Conservation (phyloP, 1,284 basidiomycete species). For the Trametes sp. region DNA sequence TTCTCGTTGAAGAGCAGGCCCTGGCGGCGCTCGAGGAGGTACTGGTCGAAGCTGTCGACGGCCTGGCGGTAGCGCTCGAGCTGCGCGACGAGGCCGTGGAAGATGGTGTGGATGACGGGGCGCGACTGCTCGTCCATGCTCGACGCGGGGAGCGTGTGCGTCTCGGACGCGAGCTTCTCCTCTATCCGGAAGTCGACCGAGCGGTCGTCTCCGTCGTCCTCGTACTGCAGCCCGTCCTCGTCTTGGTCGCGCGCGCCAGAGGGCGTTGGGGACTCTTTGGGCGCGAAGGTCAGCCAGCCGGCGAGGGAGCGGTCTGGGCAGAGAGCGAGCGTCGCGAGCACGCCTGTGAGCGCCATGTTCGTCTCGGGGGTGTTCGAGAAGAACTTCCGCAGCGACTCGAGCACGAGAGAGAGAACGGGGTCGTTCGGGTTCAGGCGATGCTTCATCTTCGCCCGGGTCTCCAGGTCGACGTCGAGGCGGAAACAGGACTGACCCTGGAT, state of each 20-base stretch:
- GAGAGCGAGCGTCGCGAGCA: constrained; percentile 78
- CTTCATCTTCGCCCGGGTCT: constrained; percentile 55
- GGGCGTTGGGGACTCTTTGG: constrained; percentile 44
- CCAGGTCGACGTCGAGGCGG: constrained; percentile 50
- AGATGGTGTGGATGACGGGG: constrained; percentile 81
- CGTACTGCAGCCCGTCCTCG: constrained; percentile 33
- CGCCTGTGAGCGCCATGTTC: constrained; percentile 90
- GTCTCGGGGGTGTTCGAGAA: constrained; percentile 87
- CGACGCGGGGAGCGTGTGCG: constrained; percentile 66
- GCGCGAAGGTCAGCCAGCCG: constrained; percentile 85
- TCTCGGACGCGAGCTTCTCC: constrained; percentile 66
- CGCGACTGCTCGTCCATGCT: constrained; percentile 73
- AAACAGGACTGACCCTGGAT: constrained; percentile 73
- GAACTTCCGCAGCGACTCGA: constrained; percentile 79
- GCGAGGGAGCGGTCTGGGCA: constrained; percentile 88
- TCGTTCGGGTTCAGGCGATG: constrained; percentile 85
- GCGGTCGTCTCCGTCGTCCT: constrained; percentile 73
- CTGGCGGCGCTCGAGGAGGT: constrained; percentile 85
- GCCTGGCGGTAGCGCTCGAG: constrained; percentile 79
- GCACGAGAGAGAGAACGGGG: constrained; percentile 73
- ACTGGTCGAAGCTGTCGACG: constrained; percentile 85
- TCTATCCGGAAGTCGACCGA: constrained; percentile 80
- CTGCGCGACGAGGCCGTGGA: constrained; percentile 80
- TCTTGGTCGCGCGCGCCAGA: constrained; percentile 32
- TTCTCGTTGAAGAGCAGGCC: constrained; percentile 94